Base-by-base conservation (phyloP, 768 basidiomycete species). In the Inosperma sp. region DNA sequence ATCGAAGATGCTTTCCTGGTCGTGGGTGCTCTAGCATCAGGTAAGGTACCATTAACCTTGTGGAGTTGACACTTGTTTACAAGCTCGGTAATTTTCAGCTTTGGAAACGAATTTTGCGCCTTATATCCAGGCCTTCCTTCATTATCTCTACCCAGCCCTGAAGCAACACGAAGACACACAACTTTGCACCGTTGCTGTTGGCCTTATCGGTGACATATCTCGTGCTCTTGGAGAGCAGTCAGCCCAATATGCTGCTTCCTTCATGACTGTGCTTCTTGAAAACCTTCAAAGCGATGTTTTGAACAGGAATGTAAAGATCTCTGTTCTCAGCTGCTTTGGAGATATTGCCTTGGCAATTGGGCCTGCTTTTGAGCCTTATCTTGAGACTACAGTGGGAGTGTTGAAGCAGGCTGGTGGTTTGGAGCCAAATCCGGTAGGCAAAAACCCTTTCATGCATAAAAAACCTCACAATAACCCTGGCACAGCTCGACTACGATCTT, bases 1-100 rank as follows among this genome's bases (percentile, higher is more conserved):
- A 79, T 97, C 25, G 96, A 99, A 63, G 96, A 99, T 61, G 93
- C 93, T 2, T 96, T 98, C 79, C 78, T 97, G 30, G 87, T 92
- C 30, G 83, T 95, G 34, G 96, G 96, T 13, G 82, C 93, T 13
- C 72, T 98, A 26, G 86, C 89, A 23, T 77, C 84, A 41, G 84
- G 88, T 80, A 62, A 44, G 75, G 53, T 17, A 34, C 23, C 25
- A 30, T 37, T 19, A 12, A 17, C 44, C 13, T 31, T 40, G 19
- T 3, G 6, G 45, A n/a, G 27, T 43, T 30, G 2, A 56, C 31
- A 31, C 16, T 31, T 14, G 8, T 19, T 33, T 17, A 39, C 31
- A 36, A 40, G 13, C 5, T 44, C 49, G 14, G 55, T 58, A 27
- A 36, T 49, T 16, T 22, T 35, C 62, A 78, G 89, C 89, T 0